These are phyloP conservation scores for Xylariales sp. DNA, from an alignment of 2,329 filamentous ascomycete genomes.

Conservation along the genomic window DNA sequence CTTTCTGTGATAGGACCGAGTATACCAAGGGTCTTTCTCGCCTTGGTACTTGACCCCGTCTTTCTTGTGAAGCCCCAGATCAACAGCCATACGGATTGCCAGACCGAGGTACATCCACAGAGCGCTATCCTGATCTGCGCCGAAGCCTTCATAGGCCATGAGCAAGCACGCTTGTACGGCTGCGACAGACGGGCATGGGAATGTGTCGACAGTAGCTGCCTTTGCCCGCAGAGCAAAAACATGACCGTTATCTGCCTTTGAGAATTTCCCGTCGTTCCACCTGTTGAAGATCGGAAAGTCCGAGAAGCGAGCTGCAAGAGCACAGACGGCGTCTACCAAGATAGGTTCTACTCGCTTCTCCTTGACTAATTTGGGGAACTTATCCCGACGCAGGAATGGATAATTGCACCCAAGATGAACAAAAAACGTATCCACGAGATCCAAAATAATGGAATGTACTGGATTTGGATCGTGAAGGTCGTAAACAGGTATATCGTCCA, in stretches of 20 bases:
- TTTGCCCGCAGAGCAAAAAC: slow-evolving; percentile 79
- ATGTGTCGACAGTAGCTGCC: slow-evolving; percentile 75
- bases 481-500: slow-evolving; percentile 66
- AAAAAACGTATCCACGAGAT: slow-evolving; percentile 78
- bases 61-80: slow-evolving; percentile 76
- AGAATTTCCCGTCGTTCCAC: slow-evolving; percentile 42
- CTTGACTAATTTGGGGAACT: slow-evolving; percentile 69
- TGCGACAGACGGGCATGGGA: slow-evolving; percentile 75
- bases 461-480: slow-evolving; percentile 66
- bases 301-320: slow-evolving; percentile 76
- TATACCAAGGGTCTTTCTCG: slow-evolving; percentile 46
- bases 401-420: slow-evolving; percentile 79
- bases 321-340: slow-evolving; percentile 80
- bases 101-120: slow-evolving; percentile 92
- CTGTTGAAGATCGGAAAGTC: slow-evolving; percentile 50
- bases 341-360: slow-evolving; percentile 81
- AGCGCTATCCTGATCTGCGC: slow-evolving; percentile 81
- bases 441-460: slow-evolving; percentile 69
- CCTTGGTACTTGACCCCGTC: slow-evolving; percentile 64
- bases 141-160: slow-evolving; percentile 85
- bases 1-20: slow-evolving; percentile 37
- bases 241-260: slow-evolving; percentile 65
- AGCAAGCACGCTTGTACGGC: slow-evolving; percentile 80
- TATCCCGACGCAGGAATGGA: slow-evolving; percentile 69
- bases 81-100: slow-evolving; percentile 77